Evolutionary conservation across 768 basidiomycete species (phyloP).

Genomic region (Mycena capillaripes): DNA sequence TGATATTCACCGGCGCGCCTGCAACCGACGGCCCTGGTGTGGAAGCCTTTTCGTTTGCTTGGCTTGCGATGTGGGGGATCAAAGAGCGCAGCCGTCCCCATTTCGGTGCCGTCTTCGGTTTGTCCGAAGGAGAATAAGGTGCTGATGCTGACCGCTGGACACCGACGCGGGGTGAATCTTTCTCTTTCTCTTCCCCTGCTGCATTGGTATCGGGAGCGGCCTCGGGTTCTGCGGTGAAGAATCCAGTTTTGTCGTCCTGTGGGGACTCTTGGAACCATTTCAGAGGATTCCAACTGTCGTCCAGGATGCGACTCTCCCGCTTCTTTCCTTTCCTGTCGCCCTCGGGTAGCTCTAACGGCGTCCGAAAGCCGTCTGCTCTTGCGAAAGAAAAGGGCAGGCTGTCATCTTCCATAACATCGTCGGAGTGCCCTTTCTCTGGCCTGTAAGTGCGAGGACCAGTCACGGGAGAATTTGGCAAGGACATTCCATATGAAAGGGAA

Average conservation of each 20-base stretch:
- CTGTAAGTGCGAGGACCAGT: conserved; percentile 43
- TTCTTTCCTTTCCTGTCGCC: conserved; percentile 69
- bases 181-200: conserved; percentile 25
- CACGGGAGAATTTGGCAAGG: conserved; percentile 60
- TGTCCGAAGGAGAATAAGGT: conserved; percentile 46
- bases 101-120: conserved; percentile 48
- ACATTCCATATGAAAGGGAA: conserved; percentile 77
- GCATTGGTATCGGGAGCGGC: conserved; percentile 16
- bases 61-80: conserved; percentile 67
- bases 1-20: conserved; percentile 76
- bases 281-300: conserved; percentile 68
- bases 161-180: conserved; percentile 18
- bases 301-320: conserved; percentile 60
- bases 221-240: conserved; percentile 26
- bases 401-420: conserved; percentile 28
- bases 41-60: conserved; percentile 41
- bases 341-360: conserved; percentile 42
- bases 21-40: conserved; percentile 60
- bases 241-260: conserved; percentile 57
- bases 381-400: conserved; percentile 22
- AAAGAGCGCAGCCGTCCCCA: conserved; percentile 80
- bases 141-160: conserved; percentile 40
- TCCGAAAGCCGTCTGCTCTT: conserved; percentile 44
- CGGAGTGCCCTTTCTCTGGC: conserved; percentile 41
- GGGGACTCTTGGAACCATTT: conserved; percentile 70